phyloP scores from a whole-genome alignment of 352 stramenopile species.

The Pythium sp. region DNA sequence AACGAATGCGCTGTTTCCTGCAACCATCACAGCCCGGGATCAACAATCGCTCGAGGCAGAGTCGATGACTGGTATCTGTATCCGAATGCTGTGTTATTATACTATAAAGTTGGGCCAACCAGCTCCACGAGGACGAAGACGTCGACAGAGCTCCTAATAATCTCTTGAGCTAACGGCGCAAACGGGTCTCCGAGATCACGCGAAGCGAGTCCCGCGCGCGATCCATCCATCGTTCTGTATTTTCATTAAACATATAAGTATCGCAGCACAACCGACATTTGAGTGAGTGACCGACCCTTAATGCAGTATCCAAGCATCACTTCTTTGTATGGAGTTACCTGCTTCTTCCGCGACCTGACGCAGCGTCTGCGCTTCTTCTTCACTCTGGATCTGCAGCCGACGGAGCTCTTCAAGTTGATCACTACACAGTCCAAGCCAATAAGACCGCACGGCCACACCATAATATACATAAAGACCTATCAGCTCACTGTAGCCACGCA shows the following conservation, averaged over 20 bases:
- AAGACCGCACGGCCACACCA: neutral
- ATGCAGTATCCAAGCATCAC: too few species aligned
- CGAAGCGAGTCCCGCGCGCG: conserved; percentile 75
- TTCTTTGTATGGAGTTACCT: conserved; percentile 25
- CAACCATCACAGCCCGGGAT: neutral
- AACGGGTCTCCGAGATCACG: conserved; percentile 79
- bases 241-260: neutral
- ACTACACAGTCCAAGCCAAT: conserved; percentile 18
- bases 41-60: neutral
- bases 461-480: neutral
- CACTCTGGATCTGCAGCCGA: conserved; percentile 76
- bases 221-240: conserved; percentile 75
- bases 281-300: too few species aligned
- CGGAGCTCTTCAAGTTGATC: conserved; percentile 80
- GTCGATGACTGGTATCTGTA: neutral
- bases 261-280: neutral
- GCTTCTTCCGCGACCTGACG: conserved; percentile 81
- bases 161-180: conserved; percentile 36
- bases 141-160: neutral
- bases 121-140: too few species aligned
- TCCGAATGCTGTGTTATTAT: neutral
- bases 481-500: neutral
- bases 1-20: neutral
- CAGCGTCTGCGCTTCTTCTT: conserved; percentile 82
- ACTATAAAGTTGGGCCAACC: neutral